Evolutionary conservation across 805 yeast genomes (phyloP).

Genomic region (Allodekkera sacchari): DNA sequence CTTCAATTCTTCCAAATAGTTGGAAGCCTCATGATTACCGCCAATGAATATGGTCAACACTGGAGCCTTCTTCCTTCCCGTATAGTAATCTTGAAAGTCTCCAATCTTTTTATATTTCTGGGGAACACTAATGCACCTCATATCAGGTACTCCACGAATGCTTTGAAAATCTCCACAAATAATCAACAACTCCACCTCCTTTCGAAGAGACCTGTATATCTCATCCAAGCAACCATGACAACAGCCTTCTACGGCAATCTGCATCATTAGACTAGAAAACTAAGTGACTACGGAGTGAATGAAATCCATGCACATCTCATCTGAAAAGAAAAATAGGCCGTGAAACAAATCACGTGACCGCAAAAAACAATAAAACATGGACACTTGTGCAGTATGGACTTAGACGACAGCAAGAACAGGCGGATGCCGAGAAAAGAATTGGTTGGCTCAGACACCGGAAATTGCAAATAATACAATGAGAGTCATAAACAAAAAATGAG

Average conservation of each 20-base stretch:
- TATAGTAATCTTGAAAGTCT: constrained; percentile 70
- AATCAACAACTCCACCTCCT: constrained; percentile 49
- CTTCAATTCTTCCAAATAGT: constrained; percentile 60
- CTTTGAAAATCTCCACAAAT: constrained; percentile 94
- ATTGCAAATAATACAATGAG: too few relatives aligned
- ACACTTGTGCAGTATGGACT: too few relatives aligned
- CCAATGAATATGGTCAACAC: constrained; percentile 77
- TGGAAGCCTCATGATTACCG: constrained; percentile 91
- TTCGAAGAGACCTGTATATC: constrained; percentile 36
- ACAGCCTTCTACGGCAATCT: constrained; percentile 78
- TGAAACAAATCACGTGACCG: neutral
- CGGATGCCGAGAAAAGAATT: too few relatives aligned
- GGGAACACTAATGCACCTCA: constrained; percentile 70
- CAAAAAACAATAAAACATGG: constrained; percentile 1
- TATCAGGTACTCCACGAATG: constrained; percentile 53
- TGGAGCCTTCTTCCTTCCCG: constrained; percentile 56
- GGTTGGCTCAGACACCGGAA: too few relatives aligned
- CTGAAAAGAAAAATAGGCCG: constrained; percentile 1
- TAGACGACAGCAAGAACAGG: too few relatives aligned
- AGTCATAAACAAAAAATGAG: too few relatives aligned
- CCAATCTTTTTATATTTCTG: constrained; percentile 66
- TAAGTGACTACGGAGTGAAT: too few relatives aligned
- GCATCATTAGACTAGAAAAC: constrained; percentile 7
- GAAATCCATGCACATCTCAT: constrained; percentile 3
- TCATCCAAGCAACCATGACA: constrained; percentile 71